Conservation (phyloP, 345 rosid genomes). For the Excoecaria cochinchinensis region DNA sequence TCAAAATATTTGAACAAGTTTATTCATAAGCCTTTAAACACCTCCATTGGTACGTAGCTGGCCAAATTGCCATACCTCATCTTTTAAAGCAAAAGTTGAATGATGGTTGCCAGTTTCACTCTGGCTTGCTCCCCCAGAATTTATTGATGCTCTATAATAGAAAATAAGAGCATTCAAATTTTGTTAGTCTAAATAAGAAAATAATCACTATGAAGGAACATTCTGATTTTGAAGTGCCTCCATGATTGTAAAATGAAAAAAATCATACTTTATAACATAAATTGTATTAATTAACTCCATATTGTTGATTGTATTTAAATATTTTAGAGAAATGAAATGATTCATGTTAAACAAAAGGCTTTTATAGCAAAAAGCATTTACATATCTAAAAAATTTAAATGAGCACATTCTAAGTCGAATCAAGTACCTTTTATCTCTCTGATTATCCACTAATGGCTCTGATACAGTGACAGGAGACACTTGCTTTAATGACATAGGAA, state of each 20-base stretch:
- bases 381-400: not conserved
- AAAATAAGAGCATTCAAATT: conserved; percentile 1
- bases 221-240: not conserved
- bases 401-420: not conserved
- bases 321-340: not conserved
- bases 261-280: not conserved
- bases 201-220: not conserved
- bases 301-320: too few relatives aligned
- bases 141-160: conserved; percentile 49
- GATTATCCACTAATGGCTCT: conserved; percentile 41
- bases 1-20: not conserved
- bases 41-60: conserved; percentile 12
- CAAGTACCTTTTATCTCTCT: conserved; percentile 60
- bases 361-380: not conserved
- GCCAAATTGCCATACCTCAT: conserved; percentile 54
- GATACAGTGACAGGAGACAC: conserved; percentile 38
- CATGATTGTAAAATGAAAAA: not conserved
- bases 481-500: conserved; percentile 58
- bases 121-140: conserved; percentile 49
- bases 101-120: conserved; percentile 54
- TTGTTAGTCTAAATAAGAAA: conserved; percentile 7
- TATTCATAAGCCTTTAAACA: not conserved
- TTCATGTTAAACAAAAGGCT: not conserved
- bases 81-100: conserved; percentile 71
- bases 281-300: not conserved